phyloP scores from a whole-genome alignment of 306 rosid genomes.

The Acacia acuminata region DNA sequence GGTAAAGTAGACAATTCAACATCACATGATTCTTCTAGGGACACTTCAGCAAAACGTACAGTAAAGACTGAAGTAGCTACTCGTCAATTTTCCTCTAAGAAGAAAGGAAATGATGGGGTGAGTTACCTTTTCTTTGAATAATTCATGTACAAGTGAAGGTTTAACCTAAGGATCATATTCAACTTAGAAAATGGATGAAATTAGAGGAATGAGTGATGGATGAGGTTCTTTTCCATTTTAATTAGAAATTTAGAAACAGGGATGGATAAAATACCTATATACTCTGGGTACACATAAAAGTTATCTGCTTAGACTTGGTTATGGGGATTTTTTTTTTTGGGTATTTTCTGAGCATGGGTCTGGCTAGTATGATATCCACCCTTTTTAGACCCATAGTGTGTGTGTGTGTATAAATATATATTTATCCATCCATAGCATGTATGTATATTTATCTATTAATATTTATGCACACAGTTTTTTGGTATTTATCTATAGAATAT shows the following conservation, averaged over 20 bases:
- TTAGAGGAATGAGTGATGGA: background rate
- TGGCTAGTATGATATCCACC: background rate
- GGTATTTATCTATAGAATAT: background rate
- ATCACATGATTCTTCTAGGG: slow-evolving; percentile 64
- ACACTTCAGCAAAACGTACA: slow-evolving; percentile 50
- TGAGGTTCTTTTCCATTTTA: background rate
- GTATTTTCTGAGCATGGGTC: background rate
- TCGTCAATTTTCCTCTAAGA: slow-evolving; percentile 66
- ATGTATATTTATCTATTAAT: background rate
- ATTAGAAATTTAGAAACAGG: background rate
- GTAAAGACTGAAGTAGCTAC: slow-evolving; percentile 57
- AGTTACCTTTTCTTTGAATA: slow-evolving; percentile 42
- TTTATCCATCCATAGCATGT: no score
- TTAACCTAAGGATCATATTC: slow-evolving; percentile 12
- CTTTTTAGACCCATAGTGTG: background rate
- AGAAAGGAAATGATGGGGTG: slow-evolving; percentile 98
- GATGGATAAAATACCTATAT: background rate
- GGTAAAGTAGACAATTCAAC: slow-evolving; percentile 66
- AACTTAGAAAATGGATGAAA: slow-evolving; percentile 1
- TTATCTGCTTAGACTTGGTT: background rate
- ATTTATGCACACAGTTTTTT: background rate
- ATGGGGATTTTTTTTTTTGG: background rate
- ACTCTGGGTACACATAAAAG: background rate
- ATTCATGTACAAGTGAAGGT: background rate
- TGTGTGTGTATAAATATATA: background rate